Percentiles rank a stretch among this genome's conserved stretches.
These are phyloP conservation scores for Grosmannia serpens DNA, from an alignment of 2,329 filamentous ascomycete genomes.

Conservation along the genomic window DNA sequence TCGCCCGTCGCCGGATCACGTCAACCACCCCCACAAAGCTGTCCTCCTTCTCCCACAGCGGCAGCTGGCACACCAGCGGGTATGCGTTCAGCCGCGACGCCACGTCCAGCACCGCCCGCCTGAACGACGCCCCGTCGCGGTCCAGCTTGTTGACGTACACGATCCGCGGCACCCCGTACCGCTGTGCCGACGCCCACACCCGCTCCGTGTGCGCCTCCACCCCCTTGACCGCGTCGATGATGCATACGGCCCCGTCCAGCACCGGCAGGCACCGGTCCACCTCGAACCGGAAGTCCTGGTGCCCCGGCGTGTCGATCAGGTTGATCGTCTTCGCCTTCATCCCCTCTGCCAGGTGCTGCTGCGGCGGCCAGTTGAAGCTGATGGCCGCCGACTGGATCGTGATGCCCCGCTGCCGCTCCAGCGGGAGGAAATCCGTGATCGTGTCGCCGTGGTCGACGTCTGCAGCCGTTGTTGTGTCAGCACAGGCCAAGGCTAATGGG, in stretches of 20 bases:
- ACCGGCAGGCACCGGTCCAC: conserved; percentile 68
- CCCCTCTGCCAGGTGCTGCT: conserved; percentile 26
- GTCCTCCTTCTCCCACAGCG: conserved; percentile 80
- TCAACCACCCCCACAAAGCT: conserved; percentile 73
- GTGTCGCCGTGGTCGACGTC: conserved; percentile 96
- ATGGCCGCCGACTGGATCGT: conserved; percentile 97
- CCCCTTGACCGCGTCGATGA: conserved; percentile 26
- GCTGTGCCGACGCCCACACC: conserved; percentile 84
- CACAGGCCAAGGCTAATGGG: no score
- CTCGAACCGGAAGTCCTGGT: conserved; percentile 96
- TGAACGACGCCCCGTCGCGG: conserved; percentile 71
- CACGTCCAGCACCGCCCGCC: conserved; percentile 74
- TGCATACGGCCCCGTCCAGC: conserved; percentile 23
- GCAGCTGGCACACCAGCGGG: conserved; percentile 89
- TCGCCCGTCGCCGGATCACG: conserved; percentile 60
- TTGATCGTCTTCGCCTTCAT: conserved; percentile 59
- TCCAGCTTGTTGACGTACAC: conserved; percentile 80
- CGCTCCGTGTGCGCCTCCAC: conserved; percentile 96
- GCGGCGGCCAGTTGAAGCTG: conserved; percentile 77
- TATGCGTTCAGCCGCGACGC: conserved; percentile 67
- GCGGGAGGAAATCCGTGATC: conserved; percentile 90
- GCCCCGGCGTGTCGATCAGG: conserved; percentile 89
- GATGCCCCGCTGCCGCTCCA: conserved; percentile 84
- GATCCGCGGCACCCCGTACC: conserved; percentile 73
- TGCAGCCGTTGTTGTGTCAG: conserved; percentile 15